Conservation (phyloP, 495 filamentous ascomycete genomes). For the Xylaria bambusicola region DNA sequence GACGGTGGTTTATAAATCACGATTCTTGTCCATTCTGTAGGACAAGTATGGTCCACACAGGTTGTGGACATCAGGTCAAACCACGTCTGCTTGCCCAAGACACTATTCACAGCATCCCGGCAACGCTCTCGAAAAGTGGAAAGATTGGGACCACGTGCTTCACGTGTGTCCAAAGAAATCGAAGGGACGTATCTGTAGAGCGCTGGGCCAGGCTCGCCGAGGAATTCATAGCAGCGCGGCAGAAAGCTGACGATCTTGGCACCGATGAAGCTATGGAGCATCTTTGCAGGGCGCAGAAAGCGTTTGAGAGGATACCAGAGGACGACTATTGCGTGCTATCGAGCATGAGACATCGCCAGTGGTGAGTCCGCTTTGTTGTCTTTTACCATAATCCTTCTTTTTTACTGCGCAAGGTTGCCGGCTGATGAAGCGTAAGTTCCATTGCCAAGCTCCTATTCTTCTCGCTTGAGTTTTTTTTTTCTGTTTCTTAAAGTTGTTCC, state of each 20-base stretch:
- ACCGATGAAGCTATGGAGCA: background rate
- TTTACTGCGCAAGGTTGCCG: background rate
- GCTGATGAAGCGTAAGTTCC: too few relatives aligned
- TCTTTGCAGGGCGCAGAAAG: constrained; percentile 9
- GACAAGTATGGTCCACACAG: background rate
- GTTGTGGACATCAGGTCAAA: constrained; percentile 19
- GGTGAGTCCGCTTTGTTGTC: constrained; percentile 7
- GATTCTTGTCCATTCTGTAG: constrained; percentile 27
- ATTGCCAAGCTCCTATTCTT: too few relatives aligned
- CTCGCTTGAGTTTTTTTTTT: too few relatives aligned
- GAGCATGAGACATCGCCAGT: constrained; percentile 2
- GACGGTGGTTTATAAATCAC: background rate
- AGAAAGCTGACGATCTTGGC: background rate
- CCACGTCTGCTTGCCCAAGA: constrained; percentile 15
- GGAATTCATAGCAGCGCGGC: constrained; percentile 2
- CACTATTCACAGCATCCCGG: constrained; percentile 20
- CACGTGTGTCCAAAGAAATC: constrained; percentile 3
- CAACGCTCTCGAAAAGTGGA: constrained; percentile 19
- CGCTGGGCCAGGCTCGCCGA: background rate
- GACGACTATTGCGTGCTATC: constrained; percentile 1
- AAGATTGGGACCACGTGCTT: constrained; percentile 7
- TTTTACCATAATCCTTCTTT: background rate
- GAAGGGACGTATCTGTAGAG: background rate
- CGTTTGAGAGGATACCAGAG: constrained; percentile 12
- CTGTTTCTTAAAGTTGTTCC: too few relatives aligned